A percentile compares a stretch with the other conserved stretches of the same genome.
phyloP scores from a whole-genome alignment of 2,329 filamentous ascomycete species.

The Trichophyton benhamiae region DNA sequence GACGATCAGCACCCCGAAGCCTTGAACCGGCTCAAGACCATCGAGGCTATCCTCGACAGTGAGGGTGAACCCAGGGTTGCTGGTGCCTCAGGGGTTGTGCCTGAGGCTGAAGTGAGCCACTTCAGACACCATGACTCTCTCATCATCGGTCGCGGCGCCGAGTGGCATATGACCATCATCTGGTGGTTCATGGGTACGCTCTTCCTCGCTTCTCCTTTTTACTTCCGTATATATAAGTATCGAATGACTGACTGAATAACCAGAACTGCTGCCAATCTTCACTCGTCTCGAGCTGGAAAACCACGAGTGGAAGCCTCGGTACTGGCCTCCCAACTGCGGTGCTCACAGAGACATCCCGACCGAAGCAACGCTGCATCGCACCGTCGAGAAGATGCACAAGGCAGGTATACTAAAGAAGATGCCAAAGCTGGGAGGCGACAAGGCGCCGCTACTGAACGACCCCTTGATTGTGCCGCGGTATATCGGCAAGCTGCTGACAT shows the following conservation, averaged over 20 bases:
- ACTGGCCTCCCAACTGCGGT: slow-evolving; percentile 26
- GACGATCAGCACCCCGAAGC: slow-evolving; percentile 11
- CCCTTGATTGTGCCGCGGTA: slow-evolving; percentile 9
- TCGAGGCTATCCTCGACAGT: slow-evolving; percentile 7
- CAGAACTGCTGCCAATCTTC: slow-evolving; percentile 27
- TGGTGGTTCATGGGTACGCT: slow-evolving; percentile 26
- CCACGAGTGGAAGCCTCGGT: slow-evolving; percentile 25
- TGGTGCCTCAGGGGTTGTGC: background rate
- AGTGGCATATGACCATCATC: slow-evolving; percentile 18
- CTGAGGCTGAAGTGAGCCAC: background rate
- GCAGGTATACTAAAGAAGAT: slow-evolving; percentile 17
- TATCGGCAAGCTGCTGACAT: slow-evolving; percentile 5
- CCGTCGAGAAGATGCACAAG: slow-evolving; percentile 20
- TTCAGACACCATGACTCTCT: slow-evolving; percentile 23
- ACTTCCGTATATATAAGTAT: background rate
- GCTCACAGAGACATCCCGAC: slow-evolving; percentile 23
- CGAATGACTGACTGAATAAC: background rate
- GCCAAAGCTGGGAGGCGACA: slow-evolving; percentile 15
- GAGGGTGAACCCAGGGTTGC: background rate
- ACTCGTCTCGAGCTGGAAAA: slow-evolving; percentile 26
- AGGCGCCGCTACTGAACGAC: slow-evolving; percentile 12
- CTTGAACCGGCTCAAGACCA: background rate
- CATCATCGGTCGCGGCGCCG: slow-evolving; percentile 21
- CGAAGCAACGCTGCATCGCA: slow-evolving; percentile 22
- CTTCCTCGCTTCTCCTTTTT: background rate